These are phyloP conservation scores for Erythrobasidium hasegawianum DNA, from an alignment of 1,284 basidiomycete species.

Conservation along the genomic window DNA sequence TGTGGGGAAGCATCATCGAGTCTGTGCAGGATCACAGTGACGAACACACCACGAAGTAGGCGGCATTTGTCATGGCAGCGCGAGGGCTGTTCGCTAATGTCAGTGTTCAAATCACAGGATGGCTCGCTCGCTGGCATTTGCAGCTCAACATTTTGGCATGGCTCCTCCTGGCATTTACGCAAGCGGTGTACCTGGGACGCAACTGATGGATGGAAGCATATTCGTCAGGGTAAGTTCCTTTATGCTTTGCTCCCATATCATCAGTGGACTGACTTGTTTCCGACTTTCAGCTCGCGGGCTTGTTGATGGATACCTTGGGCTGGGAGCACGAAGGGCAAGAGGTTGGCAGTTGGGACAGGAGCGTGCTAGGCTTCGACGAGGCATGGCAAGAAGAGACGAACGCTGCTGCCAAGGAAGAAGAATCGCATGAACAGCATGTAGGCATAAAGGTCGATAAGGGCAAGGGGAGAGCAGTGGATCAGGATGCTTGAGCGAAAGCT, in stretches of 20 bases:
- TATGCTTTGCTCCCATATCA: slow-evolving; percentile 16
- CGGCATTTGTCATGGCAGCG: slow-evolving; percentile 2
- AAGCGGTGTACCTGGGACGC: slow-evolving; percentile 37
- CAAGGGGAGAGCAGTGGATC: slow-evolving; percentile 10
- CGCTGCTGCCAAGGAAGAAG: background rate
- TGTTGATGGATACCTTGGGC: slow-evolving; percentile 25
- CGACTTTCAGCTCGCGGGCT: slow-evolving; percentile 16
- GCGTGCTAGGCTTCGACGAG: slow-evolving; percentile 40
- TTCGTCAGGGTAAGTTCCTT: slow-evolving; percentile 38
- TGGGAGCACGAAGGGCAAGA: slow-evolving; percentile 40
- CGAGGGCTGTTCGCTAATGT: background rate
- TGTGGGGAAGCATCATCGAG: slow-evolving; percentile 32
- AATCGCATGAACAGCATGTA: background rate
- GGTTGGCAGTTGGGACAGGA: slow-evolving; percentile 39
- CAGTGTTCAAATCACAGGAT: slow-evolving; percentile 2
- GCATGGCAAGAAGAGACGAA: slow-evolving; percentile 37
- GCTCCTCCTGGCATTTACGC: slow-evolving; percentile 39
- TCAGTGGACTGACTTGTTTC: slow-evolving; percentile 7
- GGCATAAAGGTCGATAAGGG: slow-evolving; percentile 19
- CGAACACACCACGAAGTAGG: slow-evolving; percentile 43
- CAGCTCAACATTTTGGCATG: slow-evolving; percentile 40
- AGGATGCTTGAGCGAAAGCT: background rate
- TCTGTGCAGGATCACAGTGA: slow-evolving; percentile 40
- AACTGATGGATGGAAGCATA: slow-evolving; percentile 42
- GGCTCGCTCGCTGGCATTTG: slow-evolving; percentile 42